These are phyloP conservation scores for Pugionium cornutum DNA, from an alignment of 345 rosid species.

Conservation along the genomic window DNA sequence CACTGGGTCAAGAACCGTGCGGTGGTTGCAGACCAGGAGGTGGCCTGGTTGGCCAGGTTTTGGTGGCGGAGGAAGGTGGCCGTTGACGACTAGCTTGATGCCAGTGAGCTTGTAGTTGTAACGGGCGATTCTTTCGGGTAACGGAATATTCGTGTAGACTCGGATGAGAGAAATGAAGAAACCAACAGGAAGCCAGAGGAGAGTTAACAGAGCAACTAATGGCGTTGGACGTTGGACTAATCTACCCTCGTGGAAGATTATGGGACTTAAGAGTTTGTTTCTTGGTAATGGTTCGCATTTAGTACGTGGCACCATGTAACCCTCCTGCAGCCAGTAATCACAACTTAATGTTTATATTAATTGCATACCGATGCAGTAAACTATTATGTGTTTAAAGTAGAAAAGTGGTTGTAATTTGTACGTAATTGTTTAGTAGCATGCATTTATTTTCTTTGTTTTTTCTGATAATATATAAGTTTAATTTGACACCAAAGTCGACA, in stretches of 20 bases:
- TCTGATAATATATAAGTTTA: neutral
- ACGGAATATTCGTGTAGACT: conserved; percentile 82
- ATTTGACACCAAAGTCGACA: conserved; percentile 19
- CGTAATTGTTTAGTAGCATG: conserved; percentile 28
- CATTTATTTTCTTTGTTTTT: conserved; percentile 3
- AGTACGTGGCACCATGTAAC: conserved; percentile 73
- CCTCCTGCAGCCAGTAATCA: conserved; percentile 80
- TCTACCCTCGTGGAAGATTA: conserved; percentile 96
- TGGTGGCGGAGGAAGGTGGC: conserved; percentile 78
- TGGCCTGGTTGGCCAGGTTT: conserved; percentile 72
- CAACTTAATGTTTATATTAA: conserved; percentile 42
- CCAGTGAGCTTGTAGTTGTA: conserved; percentile 90
- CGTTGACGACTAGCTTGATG: conserved; percentile 74
- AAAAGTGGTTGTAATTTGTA: conserved; percentile 22
- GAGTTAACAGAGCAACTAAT: conserved; percentile 64
- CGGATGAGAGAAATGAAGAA: conserved; percentile 78
- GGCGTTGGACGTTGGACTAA: conserved; percentile 85
- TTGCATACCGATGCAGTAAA: neutral
- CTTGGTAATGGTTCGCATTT: conserved; percentile 68
- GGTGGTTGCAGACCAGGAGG: conserved; percentile 87
- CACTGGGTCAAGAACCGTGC: conserved; percentile 78
- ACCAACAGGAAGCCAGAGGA: conserved; percentile 84
- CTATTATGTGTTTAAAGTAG: neutral
- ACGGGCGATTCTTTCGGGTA: conserved; percentile 91
- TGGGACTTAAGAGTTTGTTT: conserved; percentile 70